Evolutionary conservation across 805 yeast genomes (phyloP), one percentile per base, ranked within the genome.

Genomic region (Candida dendrica): DNA sequence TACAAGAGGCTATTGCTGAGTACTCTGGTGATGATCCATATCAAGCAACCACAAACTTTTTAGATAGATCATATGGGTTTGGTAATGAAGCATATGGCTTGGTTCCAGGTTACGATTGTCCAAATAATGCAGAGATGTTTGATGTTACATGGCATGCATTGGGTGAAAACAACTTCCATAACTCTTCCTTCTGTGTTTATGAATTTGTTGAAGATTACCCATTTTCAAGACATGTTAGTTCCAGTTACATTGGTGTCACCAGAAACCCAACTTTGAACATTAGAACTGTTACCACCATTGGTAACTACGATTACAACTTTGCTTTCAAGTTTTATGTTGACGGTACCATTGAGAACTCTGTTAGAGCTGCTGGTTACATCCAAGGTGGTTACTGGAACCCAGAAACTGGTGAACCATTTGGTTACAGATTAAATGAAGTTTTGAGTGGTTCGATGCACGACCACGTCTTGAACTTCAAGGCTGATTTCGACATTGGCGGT

Each of bases 11-110:
- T 17, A 49, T 56, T 44, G 60, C 61, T 18, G 61, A 56, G 42
- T 56, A 56, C 24, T 42, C 59, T 24, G 60, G 60, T 42, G 61
- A 56, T 36, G 61, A 56, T 51, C 61, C 61, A 27, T 55, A 52
- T 50, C 60, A 56, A 44, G 47, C 52, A 42, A 39, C 53, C 42
- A 54, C 57, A 14, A 44, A 45, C 20, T 56, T 50, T 44, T 45
- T 53, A 33, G 61, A 56, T 42, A 35, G 50, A 22, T 33, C 57
- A 9, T 56, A 55, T 41, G 60, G 60, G 37, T 55, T 55, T 30
- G 61, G 61, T 44, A 55, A 55, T 39, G 53, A 52, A 32, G 59
- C 59, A n/a, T 55, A 47, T 47, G 60, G 60, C 11, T 32, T 56
- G 22, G 43, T 56, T 36, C 59, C 59, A 20, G 61, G 61, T 16